Percentiles rank a stretch among this genome's conserved stretches.
phyloP scores from a whole-genome alignment of 108 stramenopile species.

The Fistulifera solaris region DNA sequence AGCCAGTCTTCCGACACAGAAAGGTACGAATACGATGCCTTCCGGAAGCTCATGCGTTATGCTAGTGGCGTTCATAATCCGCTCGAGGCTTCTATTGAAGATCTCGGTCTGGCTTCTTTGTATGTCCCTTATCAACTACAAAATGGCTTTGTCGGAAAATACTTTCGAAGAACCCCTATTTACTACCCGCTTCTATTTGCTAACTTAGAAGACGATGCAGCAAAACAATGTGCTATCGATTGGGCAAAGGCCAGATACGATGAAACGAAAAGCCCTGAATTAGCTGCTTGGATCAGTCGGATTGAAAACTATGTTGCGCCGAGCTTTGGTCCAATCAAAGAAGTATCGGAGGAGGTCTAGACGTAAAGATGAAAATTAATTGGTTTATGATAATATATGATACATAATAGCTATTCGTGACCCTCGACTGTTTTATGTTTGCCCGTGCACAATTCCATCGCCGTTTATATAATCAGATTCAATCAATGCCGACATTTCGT shows the following conservation, averaged over 20 bases:
- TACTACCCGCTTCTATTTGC: conserved; percentile 10
- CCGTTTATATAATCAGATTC: too few species aligned
- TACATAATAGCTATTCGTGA: too few species aligned
- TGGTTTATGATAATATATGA: too few species aligned
- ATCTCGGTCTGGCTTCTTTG: conserved; percentile 6
- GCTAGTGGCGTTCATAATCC: not conserved
- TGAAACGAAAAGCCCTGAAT: too few species aligned
- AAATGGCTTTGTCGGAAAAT: not conserved
- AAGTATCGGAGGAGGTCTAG: too few species aligned
- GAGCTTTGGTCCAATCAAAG: conserved; percentile 1
- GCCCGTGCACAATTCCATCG: too few species aligned
- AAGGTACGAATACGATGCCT: not conserved
- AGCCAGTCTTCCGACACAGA: not conserved
- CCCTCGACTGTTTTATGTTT: too few species aligned
- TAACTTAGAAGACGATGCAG: not conserved
- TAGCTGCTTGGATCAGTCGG: not conserved
- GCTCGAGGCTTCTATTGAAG: not conserved
- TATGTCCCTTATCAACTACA: conserved; percentile 6
- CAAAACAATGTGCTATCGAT: not conserved
- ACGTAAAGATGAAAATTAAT: too few species aligned
- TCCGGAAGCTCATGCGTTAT: conserved; percentile 7
- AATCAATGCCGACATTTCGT: too few species aligned
- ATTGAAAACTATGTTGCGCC: conserved; percentile 3
- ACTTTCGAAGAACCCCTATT: not conserved
- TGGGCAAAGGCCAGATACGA: not conserved